Percentiles rank a stretch among this genome's conserved stretches.
These are phyloP conservation scores for Funneliformis geosporum DNA, from an alignment of 192 early-diverging fungal species.

Conservation along the genomic window DNA sequence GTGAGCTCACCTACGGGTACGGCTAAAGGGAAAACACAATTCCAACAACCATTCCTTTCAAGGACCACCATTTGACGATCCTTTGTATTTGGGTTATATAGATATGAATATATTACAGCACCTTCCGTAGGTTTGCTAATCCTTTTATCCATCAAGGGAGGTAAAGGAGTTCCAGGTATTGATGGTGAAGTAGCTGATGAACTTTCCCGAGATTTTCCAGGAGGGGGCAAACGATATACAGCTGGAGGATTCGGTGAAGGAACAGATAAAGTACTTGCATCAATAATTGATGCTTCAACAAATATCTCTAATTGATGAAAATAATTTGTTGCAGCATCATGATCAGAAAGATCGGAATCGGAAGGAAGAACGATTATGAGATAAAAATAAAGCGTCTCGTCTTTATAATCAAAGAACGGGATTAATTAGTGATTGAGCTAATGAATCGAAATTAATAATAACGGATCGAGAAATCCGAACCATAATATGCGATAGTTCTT, in stretches of 20 bases:
- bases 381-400: conserved; percentile 10
- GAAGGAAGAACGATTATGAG: conserved; percentile 27
- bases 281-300: conserved; percentile 56
- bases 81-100: conserved; percentile 46
- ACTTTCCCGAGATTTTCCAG: conserved; percentile 6
- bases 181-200: conserved; percentile 38
- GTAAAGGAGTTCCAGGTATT: conserved; percentile 34
- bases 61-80: conserved; percentile 44
- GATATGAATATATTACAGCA: conserved; percentile 49
- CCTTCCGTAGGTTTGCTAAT: conserved; percentile 38
- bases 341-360: conserved; percentile 40
- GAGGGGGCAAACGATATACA: conserved; percentile 23
- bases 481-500: conserved; percentile 45
- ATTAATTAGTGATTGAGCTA: not conserved
- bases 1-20: conserved; percentile 57
- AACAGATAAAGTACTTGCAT: conserved; percentile 32
- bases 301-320: conserved; percentile 56
- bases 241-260: conserved; percentile 3
- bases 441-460: not conserved
- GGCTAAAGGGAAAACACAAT: conserved; percentile 51
- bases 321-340: conserved; percentile 39
- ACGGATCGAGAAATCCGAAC: conserved; percentile 3
- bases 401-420: not conserved
- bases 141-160: conserved; percentile 30
- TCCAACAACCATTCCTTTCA: conserved; percentile 46